A percentile compares a stretch with the other conserved stretches of the same genome.
These are phyloP conservation scores for Penicillium sp. DNA, from an alignment of 2,329 filamentous ascomycete species.

Conservation along the genomic window DNA sequence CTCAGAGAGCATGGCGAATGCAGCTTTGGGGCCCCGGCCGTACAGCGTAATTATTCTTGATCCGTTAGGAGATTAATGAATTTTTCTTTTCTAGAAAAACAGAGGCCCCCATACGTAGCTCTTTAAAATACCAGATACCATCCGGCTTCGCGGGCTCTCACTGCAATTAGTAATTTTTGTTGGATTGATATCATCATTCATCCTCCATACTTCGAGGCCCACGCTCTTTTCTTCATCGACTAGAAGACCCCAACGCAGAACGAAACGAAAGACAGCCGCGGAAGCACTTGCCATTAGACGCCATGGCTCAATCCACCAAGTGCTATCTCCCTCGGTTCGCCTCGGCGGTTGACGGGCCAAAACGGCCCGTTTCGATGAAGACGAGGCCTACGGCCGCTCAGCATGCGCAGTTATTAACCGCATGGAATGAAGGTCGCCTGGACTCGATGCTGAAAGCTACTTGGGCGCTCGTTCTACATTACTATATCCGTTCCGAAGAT, in stretches of 20 bases:
- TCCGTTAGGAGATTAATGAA: not conserved
- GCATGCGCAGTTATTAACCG: constrained; percentile 31
- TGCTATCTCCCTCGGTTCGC: constrained; percentile 39
- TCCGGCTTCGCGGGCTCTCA: constrained; percentile 14
- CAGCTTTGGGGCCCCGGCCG: constrained; percentile 18
- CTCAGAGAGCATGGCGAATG: constrained; percentile 20
- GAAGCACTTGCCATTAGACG: not conserved
- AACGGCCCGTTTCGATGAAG: constrained; percentile 37
- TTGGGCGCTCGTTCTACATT: constrained; percentile 47
- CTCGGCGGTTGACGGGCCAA: constrained; percentile 27
- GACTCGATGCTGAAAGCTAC: constrained; percentile 39
- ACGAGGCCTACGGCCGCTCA: constrained; percentile 30
- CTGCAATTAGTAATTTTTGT: constrained; percentile 1
- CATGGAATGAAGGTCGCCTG: constrained; percentile 28
- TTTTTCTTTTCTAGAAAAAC: not conserved
- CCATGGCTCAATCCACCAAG: constrained; percentile 31
- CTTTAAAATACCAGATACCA: constrained; percentile 22
- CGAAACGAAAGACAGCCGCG: not conserved
- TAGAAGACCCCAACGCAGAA: not conserved
- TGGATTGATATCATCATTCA: constrained; percentile 15
- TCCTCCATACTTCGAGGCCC: constrained; percentile 1
- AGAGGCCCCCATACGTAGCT: constrained; percentile 4
- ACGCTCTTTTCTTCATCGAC: constrained; percentile 5
- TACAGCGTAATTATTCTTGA: constrained; percentile 20
- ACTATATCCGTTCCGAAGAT: constrained; percentile 47